phyloP scores from a whole-genome alignment of 2,329 filamentous ascomycete genomes.

The Pestalotiopsis sp. region DNA sequence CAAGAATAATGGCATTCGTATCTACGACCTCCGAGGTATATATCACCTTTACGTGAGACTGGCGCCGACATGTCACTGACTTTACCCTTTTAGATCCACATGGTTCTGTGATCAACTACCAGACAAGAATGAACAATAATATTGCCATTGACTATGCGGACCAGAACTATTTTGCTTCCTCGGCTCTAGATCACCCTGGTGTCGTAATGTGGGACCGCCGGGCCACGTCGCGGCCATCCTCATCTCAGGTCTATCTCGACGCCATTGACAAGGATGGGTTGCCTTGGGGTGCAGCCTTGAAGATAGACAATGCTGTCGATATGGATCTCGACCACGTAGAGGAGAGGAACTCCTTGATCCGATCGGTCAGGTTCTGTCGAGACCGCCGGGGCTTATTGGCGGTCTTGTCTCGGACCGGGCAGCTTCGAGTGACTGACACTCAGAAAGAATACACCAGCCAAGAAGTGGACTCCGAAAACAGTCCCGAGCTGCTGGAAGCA shows the following conservation, averaged over 20 bases:
- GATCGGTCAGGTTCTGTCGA: conserved; percentile 64
- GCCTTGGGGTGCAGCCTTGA: conserved; percentile 64
- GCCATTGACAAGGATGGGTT: conserved; percentile 63
- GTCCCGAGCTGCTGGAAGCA: conserved; percentile 62
- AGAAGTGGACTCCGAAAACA: conserved; percentile 43
- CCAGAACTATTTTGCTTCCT: conserved; percentile 83
- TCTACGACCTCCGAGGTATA: conserved; percentile 78
- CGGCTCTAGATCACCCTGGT: conserved; percentile 72
- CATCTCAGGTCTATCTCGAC: conserved; percentile 57
- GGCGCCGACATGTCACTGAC: neutral
- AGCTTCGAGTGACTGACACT: conserved; percentile 64
- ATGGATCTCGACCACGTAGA: conserved; percentile 54
- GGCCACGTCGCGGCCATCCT: conserved; percentile 53
- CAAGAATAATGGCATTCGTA: conserved; percentile 72
- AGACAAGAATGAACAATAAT: conserved; percentile 70
- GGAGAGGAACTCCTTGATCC: conserved; percentile 62
- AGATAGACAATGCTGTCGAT: conserved; percentile 59
- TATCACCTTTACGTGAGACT: conserved; percentile 1
- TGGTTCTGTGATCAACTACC: conserved; percentile 58
- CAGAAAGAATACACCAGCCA: conserved; percentile 53
- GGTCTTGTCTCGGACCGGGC: conserved; percentile 63
- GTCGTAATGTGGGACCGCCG: conserved; percentile 81
- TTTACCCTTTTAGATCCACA: conserved; percentile 44
- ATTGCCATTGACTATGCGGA: conserved; percentile 79
- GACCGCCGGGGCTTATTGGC: conserved; percentile 64